Evolutionary conservation across 2,329 filamentous ascomycete genomes (phyloP).

Genomic region (Verticillium albo-atrum): DNA sequence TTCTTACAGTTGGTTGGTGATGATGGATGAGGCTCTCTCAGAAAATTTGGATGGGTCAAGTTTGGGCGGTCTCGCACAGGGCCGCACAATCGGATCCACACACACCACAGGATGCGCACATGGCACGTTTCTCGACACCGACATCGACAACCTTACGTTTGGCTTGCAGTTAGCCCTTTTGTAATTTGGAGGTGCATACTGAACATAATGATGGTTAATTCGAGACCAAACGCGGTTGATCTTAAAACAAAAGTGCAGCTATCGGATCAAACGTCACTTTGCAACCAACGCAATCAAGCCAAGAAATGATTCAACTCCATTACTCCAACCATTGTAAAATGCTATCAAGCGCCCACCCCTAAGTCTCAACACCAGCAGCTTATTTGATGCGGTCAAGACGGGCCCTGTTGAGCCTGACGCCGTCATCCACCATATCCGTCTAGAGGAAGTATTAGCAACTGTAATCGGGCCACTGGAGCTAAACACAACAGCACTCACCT

Average conservation of each 20-base stretch:
- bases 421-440: slow-evolving; percentile 80
- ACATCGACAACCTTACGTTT: no score
- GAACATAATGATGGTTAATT: no score
- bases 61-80: not conserved
- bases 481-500: slow-evolving; percentile 49
- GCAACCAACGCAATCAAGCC: no score
- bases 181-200: no score
- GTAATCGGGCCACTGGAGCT: not conserved
- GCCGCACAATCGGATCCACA: not conserved
- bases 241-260: no score
- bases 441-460: slow-evolving; percentile 31
- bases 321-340: slow-evolving; percentile 1
- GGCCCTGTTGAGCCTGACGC: slow-evolving; percentile 73
- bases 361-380: not conserved
- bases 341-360: slow-evolving; percentile 14
- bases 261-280: no score
- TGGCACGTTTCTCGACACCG: not conserved
- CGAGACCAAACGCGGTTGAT: no score
- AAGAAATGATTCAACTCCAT: not conserved
- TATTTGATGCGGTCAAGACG: slow-evolving; percentile 59
- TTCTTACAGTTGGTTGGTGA: not conserved
- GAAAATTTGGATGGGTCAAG: slow-evolving; percentile 1
- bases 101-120: not conserved
- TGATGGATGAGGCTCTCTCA: not conserved
- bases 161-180: no score